phyloP scores from a whole-genome alignment of 768 basidiomycete genomes.

The Lactifluus volemus region DNA sequence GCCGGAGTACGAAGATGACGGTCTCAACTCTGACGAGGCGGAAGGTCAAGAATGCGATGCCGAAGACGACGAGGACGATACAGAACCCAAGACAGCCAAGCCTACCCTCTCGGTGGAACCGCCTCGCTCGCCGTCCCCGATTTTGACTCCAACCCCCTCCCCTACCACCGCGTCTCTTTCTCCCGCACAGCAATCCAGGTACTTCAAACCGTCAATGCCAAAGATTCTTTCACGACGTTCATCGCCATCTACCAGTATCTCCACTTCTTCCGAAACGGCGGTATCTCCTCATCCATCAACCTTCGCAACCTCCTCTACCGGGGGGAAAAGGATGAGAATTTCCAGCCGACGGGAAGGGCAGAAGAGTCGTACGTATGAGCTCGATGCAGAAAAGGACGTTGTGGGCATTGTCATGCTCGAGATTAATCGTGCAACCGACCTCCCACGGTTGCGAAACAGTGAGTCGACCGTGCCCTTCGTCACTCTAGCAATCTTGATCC shows the following conservation, averaged over 20 bases:
- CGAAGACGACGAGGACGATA: conserved; percentile 29
- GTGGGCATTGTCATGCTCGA: conserved; percentile 95
- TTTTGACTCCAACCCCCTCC: conserved; percentile 3
- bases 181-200: conserved; percentile 22
- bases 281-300: conserved; percentile 11
- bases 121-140: neutral
- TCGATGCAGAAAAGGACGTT: conserved; percentile 69
- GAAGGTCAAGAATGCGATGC: conserved; percentile 25
- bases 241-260: conserved; percentile 24
- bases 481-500: neutral
- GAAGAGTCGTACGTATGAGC: conserved; percentile 44
- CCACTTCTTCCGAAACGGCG: conserved; percentile 24
- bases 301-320: conserved; percentile 18
- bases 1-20: conserved; percentile 66
- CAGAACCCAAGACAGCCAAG: conserved; percentile 9
- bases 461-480: conserved; percentile 26
- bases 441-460: conserved; percentile 86
- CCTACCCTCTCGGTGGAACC: neutral
- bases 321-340: conserved; percentile 27
- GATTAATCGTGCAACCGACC: conserved; percentile 71
- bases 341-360: conserved; percentile 31
- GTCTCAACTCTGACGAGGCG: conserved; percentile 34
- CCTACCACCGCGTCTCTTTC: conserved; percentile 22
- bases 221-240: conserved; percentile 30
- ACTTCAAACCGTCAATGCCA: conserved; percentile 25